Evolutionary conservation across 805 yeast species (phyloP).

Genomic region (Saccharomycopsis amapae): DNA sequence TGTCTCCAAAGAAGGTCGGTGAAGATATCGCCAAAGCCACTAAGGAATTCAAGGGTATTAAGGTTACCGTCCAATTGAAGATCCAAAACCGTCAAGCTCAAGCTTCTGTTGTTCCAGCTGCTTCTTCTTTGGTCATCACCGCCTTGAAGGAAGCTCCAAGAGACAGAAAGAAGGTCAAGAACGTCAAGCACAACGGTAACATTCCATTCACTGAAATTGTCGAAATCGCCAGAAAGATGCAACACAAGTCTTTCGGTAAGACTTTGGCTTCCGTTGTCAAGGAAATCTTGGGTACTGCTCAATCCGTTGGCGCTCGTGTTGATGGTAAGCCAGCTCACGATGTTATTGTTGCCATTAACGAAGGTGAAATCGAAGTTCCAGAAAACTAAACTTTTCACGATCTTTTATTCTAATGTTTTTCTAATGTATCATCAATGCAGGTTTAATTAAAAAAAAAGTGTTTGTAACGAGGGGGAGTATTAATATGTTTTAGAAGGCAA

Average conservation of each 20-base stretch:
- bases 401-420: conserved; percentile 2
- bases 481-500: no score
- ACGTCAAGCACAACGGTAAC: conserved; percentile 99
- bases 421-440: conserved; percentile 14
- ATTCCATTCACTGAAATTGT: conserved; percentile 92
- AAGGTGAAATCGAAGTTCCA: conserved; percentile 94
- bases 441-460: conserved; percentile 6
- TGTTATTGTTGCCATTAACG: conserved; percentile 96
- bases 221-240: conserved; percentile 97
- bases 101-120: conserved; percentile 98
- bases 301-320: conserved; percentile 99
- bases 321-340: conserved; percentile 99
- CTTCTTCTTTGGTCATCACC: conserved; percentile 96
- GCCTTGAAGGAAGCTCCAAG: conserved; percentile 99
- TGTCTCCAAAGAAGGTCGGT: conserved; percentile 99
- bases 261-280: conserved; percentile 92
- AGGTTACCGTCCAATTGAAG: conserved; percentile 97
- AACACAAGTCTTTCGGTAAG: conserved; percentile 97
- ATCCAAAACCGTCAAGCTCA: conserved; percentile 99
- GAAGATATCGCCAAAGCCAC: conserved; percentile 99
- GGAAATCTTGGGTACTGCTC: conserved; percentile 99
- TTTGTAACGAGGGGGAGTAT: background rate
- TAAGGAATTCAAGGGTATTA: conserved; percentile 97
- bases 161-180: conserved; percentile 99
- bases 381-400: conserved; percentile 50